A percentile compares a stretch with the other conserved stretches of the same genome.
These are phyloP conservation scores for Naegleria lovaniensis DNA, from an alignment of 208 protist species.

Conservation along the genomic window DNA sequence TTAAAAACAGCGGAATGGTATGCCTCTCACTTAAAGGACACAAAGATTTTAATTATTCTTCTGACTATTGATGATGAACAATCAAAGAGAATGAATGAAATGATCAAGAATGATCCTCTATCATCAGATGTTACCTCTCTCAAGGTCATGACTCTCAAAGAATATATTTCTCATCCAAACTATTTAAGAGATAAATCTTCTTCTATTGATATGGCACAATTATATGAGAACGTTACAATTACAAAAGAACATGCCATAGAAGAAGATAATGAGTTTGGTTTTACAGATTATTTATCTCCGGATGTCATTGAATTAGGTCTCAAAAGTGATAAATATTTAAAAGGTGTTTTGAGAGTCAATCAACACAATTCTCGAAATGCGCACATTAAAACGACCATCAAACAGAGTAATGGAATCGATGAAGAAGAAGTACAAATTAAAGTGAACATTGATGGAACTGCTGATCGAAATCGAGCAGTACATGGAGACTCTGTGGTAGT, in stretches of 20 bases:
- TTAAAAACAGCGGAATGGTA: background rate
- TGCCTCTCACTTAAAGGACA: background rate
- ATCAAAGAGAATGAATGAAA: background rate
- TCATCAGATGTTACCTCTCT: too few species aligned
- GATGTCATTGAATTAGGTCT: background rate
- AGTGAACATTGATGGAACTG: background rate
- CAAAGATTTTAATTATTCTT: background rate
- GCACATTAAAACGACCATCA: background rate
- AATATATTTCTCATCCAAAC: background rate
- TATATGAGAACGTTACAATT: background rate
- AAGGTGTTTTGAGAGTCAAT: background rate
- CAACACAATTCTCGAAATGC: background rate
- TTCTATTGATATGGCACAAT: background rate
- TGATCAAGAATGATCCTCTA: background rate
- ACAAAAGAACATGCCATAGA: background rate
- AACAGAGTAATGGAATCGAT: too few species aligned
- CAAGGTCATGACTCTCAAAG: background rate
- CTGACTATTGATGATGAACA: background rate
- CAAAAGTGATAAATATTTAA: background rate
- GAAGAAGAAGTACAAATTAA: background rate
- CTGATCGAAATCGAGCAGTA: background rate
- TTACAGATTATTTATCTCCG: background rate
- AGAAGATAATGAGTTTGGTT: background rate
- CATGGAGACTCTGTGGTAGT: background rate
- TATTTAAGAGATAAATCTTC: background rate